Conservation (phyloP, 345 rosid genomes). For the Hibiscus mutabilis region DNA sequence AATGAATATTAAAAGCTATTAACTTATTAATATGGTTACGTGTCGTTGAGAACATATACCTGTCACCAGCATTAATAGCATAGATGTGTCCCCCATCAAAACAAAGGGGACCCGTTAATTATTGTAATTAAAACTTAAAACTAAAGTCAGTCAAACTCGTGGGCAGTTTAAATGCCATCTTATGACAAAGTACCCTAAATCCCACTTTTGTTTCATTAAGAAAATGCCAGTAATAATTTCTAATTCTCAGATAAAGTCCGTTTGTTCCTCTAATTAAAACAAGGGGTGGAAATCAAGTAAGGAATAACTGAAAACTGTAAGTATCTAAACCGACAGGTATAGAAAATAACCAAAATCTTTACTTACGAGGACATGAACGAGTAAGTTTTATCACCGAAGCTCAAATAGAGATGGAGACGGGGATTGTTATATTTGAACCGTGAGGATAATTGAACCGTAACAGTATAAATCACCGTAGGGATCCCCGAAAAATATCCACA, state of each 20-base stretch:
- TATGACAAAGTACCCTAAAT: neutral
- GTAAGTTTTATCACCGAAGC: too few species aligned
- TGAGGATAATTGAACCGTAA: too few species aligned
- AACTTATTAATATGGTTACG: neutral
- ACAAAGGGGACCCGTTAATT: neutral
- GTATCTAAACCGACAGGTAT: too few species aligned
- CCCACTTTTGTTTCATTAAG: neutral
- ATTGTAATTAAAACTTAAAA: neutral
- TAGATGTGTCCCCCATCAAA: neutral
- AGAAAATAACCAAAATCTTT: too few species aligned
- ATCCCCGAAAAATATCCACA: too few species aligned
- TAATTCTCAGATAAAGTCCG: neutral
- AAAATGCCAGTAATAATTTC: neutral
- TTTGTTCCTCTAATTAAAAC: neutral
- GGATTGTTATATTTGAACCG: too few species aligned
- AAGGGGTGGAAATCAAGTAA: too few species aligned
- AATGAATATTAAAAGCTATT: too few species aligned
- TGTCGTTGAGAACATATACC: neutral
- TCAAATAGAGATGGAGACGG: too few species aligned
- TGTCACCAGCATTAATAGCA: neutral
- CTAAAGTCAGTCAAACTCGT: neutral
- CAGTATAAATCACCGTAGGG: too few species aligned
- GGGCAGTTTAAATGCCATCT: constrained; percentile 4
- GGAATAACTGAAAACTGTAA: too few species aligned
- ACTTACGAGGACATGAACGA: too few species aligned